Base-by-base conservation (phyloP, 257 asterid species). In the Nicotiana tabacum region DNA sequence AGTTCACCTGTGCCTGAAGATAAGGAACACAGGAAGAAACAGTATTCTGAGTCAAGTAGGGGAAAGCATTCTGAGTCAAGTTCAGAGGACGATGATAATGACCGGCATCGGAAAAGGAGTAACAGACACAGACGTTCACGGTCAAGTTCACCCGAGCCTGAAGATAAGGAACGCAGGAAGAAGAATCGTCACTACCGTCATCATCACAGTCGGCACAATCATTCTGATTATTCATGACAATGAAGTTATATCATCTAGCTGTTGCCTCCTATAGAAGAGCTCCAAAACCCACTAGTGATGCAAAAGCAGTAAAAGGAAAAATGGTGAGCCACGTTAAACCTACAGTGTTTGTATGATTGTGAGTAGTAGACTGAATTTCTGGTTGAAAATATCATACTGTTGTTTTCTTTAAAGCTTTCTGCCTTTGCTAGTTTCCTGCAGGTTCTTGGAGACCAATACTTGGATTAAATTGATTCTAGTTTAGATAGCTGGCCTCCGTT, bases 1-100 rank as follows among this genome's bases (percentile, higher is more conserved):
- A 83, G 89, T 81, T 83, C 88, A 57, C 82, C 89, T 53, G 88
- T 85, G 69, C 89, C 37, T 35, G 58, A 69, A 69, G 33, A 69
- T n/a, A 69, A 69, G 57, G 77, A 39, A 18, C 57, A 69, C 57
- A 69, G 57, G 56, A 69, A 69, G 74, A 66, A 66, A 32, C 27
- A 24, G 27, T 24, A 24, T 24, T 24, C 6, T 35, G 39, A 35
- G 39, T 35, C 39, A 35, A 35, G 39, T 24, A 24, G 27, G 27
- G 27, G 27, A 24, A 3, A 33, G 37, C 11, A 43, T 70, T 68
- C n/a, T 4, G 56, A 69, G 18, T n/a, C 33, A 5, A 16, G 17
- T 53, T 12, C 18, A 53, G 17, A 72, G 79, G 61, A 46, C 21
- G 13, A 43, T 24, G 15, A 46, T 72, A 24, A 53, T 72, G 61